These are phyloP conservation scores for Shiraia bambusicola DNA, from an alignment of 2,329 filamentous ascomycete species.

Conservation along the genomic window DNA sequence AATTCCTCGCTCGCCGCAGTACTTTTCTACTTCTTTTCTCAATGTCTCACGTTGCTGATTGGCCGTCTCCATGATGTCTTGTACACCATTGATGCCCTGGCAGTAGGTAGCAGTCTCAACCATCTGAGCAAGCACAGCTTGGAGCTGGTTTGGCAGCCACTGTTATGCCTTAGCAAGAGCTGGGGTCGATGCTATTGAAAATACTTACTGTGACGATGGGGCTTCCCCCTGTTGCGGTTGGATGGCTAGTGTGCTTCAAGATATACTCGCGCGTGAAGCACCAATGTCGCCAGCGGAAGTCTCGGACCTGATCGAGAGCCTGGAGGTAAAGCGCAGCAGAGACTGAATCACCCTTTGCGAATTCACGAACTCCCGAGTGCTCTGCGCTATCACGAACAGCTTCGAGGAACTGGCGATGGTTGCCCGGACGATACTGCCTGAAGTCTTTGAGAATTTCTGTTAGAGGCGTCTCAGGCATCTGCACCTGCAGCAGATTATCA, in stretches of 20 bases:
- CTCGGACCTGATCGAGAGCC: conserved; percentile 70
- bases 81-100: conserved; percentile 50
- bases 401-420: conserved; percentile 81
- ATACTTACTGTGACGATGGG: conserved; percentile 68
- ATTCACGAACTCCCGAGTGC: conserved; percentile 59
- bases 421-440: conserved; percentile 81
- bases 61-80: conserved; percentile 68
- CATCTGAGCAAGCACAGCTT: conserved; percentile 74
- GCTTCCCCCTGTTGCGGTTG: conserved; percentile 76
- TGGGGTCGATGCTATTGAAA: neutral
- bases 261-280: conserved; percentile 85
- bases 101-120: conserved; percentile 55
- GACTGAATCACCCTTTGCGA: conserved; percentile 64
- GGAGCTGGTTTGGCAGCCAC: conserved; percentile 80
- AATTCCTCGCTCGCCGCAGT: conserved; percentile 64
- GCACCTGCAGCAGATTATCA: conserved; percentile 81
- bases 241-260: conserved; percentile 72
- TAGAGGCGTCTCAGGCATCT: conserved; percentile 86
- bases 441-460: conserved; percentile 89
- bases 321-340: conserved; percentile 50
- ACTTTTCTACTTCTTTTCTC: conserved; percentile 73
- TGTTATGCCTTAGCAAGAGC: conserved; percentile 19
- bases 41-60: conserved; percentile 65
- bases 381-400: conserved; percentile 62
- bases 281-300: conserved; percentile 84